phyloP scores from a whole-genome alignment of 495 filamentous ascomycete species.

The Penicillium alfredii region DNA sequence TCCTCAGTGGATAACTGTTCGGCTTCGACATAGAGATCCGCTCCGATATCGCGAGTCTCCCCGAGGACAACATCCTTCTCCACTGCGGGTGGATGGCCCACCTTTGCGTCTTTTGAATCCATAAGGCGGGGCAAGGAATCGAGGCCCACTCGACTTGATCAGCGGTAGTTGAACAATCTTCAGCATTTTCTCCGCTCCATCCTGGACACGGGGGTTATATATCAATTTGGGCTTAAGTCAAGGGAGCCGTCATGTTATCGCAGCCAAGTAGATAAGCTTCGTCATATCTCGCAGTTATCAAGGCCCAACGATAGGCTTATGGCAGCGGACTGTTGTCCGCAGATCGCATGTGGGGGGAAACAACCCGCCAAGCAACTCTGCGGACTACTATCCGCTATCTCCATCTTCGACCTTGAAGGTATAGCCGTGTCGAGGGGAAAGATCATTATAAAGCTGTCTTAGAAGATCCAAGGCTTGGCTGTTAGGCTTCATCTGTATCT shows the following conservation, averaged over 20 bases:
- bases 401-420: neutral
- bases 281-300: neutral
- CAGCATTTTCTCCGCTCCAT: neutral
- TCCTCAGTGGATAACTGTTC: conserved; percentile 30
- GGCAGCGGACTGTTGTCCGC: neutral
- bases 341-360: neutral
- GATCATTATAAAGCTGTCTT: too few species aligned
- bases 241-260: conserved; percentile 5
- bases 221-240: conserved; percentile 1
- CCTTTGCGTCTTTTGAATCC: conserved; percentile 17
- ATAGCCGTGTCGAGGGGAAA: too few species aligned
- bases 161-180: too few species aligned
- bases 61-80: conserved; percentile 24
- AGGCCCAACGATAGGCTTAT: too few species aligned
- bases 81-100: conserved; percentile 8
- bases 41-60: conserved; percentile 27
- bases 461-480: too few species aligned
- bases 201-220: conserved; percentile 1
- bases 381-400: conserved; percentile 3
- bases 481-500: neutral
- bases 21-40: conserved; percentile 26
- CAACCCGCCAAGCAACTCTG: neutral
- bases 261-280: conserved; percentile 19
- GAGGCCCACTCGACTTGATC: too few species aligned
- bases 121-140: neutral